Percentiles rank a stretch among this genome's conserved stretches.
Evolutionary conservation across 345 rosid genomes (phyloP).

Genomic region (Hibiscus tridactylites): DNA sequence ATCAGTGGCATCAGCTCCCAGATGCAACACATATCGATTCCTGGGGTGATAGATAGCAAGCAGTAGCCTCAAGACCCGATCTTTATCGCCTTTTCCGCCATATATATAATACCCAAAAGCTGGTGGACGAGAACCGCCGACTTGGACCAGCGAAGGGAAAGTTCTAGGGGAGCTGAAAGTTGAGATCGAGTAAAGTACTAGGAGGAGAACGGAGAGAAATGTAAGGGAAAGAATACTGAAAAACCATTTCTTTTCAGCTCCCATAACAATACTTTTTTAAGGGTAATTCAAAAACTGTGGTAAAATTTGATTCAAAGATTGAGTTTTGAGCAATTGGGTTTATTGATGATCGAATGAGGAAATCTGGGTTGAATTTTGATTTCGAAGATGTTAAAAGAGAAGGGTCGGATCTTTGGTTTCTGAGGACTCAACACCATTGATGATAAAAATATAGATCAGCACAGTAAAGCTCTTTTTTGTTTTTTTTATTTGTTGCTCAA

Average conservation of each 20-base stretch:
- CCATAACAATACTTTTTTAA: conserved; percentile 34
- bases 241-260: conserved; percentile 92
- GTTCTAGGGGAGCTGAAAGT: conserved; percentile 59
- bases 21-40: conserved; percentile 82
- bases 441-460: conserved; percentile 9
- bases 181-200: conserved; percentile 67
- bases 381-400: not conserved
- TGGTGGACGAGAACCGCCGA: conserved; percentile 81
- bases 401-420: conserved; percentile 3
- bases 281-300: not conserved
- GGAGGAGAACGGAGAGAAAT: conserved; percentile 56
- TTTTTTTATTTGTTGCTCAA: not conserved
- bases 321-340: conserved; percentile 35
- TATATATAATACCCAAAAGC: conserved; percentile 82
- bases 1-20: conserved; percentile 68
- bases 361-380: not conserved
- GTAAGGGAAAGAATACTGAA: conserved; percentile 78
- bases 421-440: not conserved
- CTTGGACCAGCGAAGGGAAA: conserved; percentile 62
- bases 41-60: conserved; percentile 95
- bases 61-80: conserved; percentile 68
- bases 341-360: not conserved
- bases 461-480: conserved; percentile 3
- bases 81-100: conserved; percentile 66
- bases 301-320: conserved; percentile 12